Conservation (phyloP, 306 rosid species). For the Quercus engelmannii region DNA sequence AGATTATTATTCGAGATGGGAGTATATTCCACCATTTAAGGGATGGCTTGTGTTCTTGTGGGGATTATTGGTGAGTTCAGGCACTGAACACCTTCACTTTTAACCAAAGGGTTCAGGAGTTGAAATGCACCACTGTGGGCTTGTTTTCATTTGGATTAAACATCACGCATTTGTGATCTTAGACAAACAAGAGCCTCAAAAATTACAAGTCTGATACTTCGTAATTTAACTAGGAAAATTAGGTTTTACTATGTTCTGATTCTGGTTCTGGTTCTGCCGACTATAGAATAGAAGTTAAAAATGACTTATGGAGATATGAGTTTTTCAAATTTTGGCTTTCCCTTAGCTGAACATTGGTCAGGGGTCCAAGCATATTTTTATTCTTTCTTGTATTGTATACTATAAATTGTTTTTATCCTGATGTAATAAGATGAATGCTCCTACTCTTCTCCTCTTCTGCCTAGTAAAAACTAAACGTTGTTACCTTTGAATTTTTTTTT, state of each 20-base stretch:
- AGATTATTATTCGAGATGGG: conserved; percentile 23
- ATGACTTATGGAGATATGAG: too few relatives aligned
- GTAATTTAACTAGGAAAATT: not conserved
- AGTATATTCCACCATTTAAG: conserved; percentile 32
- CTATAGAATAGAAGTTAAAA: too few relatives aligned
- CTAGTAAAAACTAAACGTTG: too few relatives aligned
- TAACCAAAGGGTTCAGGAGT: not conserved
- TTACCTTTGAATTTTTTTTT: too few relatives aligned
- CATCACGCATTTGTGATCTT: not conserved
- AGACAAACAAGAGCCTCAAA: not conserved
- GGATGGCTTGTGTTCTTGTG: conserved; percentile 26
- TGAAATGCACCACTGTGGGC: not conserved
- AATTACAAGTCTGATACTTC: not conserved
- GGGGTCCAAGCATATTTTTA: not conserved
- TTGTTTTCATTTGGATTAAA: not conserved
- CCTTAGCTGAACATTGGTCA: not conserved
- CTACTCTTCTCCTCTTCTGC: not conserved
- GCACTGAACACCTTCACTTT: not conserved
- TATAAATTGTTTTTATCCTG: not conserved
- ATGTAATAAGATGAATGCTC: not conserved
- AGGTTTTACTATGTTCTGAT: too few relatives aligned
- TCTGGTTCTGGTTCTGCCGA: too few relatives aligned
- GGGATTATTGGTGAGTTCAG: conserved; percentile 17
- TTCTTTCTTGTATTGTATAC: not conserved
- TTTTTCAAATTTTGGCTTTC: not conserved